Percentiles rank a stretch among this genome's conserved stretches.
Conservation (phyloP, 2,329 filamentous ascomycete genomes). For the Claviceps sp. region DNA sequence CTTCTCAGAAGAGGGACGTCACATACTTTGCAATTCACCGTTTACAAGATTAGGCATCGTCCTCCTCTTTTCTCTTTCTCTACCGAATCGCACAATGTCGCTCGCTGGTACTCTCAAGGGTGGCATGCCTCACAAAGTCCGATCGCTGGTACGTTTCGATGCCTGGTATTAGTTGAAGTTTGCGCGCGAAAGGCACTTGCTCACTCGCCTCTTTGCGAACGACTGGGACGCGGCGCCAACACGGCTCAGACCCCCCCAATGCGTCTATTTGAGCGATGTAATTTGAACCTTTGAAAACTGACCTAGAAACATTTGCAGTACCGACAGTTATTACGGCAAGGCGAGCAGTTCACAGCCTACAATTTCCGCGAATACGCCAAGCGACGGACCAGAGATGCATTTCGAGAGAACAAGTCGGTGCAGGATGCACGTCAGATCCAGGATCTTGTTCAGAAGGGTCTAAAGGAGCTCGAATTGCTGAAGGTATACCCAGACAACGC, state of each 20-base stretch:
- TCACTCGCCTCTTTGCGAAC: neutral
- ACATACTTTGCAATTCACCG: neutral
- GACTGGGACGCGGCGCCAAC: neutral
- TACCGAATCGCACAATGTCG: slow-evolving; percentile 19
- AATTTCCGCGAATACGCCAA: slow-evolving; percentile 97
- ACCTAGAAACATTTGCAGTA: slow-evolving; percentile 44
- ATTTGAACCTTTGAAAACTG: neutral
- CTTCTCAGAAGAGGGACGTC: neutral
- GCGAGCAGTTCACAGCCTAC: slow-evolving; percentile 79
- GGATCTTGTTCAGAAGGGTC: slow-evolving; percentile 76
- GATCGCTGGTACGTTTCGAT: slow-evolving; percentile 36
- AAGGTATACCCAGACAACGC: slow-evolving; percentile 49
- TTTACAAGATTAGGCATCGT: neutral
- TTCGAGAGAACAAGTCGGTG: slow-evolving; percentile 64
- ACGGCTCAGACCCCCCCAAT: neutral
- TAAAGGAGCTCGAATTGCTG: slow-evolving; percentile 76
- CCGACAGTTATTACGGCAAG: slow-evolving; percentile 78
- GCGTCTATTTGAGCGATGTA: too few relatives aligned
- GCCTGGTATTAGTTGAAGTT: too few relatives aligned
- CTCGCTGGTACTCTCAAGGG: slow-evolving; percentile 29
- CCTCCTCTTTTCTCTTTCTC: neutral
- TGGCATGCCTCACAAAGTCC: slow-evolving; percentile 43
- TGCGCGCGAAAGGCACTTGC: neutral
- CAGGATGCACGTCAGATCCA: slow-evolving; percentile 66
- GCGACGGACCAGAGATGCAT: slow-evolving; percentile 80